phyloP scores from a whole-genome alignment of 2,329 filamentous ascomycete genomes.

The Botrytis fabae region DNA sequence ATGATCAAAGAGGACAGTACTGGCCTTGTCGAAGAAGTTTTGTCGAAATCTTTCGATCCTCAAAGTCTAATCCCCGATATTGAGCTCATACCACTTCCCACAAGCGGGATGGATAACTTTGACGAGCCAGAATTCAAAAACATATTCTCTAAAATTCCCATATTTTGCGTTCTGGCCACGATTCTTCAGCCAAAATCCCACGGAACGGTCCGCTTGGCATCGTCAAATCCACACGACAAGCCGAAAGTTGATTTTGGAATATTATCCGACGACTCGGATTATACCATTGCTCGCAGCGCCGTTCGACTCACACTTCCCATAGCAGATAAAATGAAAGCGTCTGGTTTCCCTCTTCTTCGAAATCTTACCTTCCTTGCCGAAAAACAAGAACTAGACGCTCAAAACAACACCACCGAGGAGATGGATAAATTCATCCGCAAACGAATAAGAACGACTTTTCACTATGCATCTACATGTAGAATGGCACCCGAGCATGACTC shows the following conservation, averaged over 20 bases:
- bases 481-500: conserved; percentile 37
- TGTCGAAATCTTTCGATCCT: not conserved
- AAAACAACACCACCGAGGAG: not conserved
- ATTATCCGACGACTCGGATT: conserved; percentile 22
- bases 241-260: conserved; percentile 25
- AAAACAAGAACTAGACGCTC: not conserved
- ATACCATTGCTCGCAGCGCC: conserved; percentile 7
- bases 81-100: conserved; percentile 24
- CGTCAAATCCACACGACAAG: conserved; percentile 19
- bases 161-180: conserved; percentile 20
- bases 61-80: conserved; percentile 16
- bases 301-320: conserved; percentile 22
- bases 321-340: conserved; percentile 20
- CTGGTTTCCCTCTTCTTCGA: conserved; percentile 31
- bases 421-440: conserved; percentile 14
- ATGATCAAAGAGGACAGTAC: conserved; percentile 13
- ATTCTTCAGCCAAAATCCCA: conserved; percentile 21
- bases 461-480: conserved; percentile 4
- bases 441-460: not conserved
- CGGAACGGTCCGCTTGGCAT: conserved; percentile 22
- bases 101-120: conserved; percentile 20
- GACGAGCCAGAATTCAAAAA: conserved; percentile 18
- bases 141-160: conserved; percentile 14
- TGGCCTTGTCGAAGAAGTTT: not conserved
- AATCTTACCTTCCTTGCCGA: not conserved